Evolutionary conservation across 257 asterid species (phyloP).

Genomic region (Misopates orontium): DNA sequence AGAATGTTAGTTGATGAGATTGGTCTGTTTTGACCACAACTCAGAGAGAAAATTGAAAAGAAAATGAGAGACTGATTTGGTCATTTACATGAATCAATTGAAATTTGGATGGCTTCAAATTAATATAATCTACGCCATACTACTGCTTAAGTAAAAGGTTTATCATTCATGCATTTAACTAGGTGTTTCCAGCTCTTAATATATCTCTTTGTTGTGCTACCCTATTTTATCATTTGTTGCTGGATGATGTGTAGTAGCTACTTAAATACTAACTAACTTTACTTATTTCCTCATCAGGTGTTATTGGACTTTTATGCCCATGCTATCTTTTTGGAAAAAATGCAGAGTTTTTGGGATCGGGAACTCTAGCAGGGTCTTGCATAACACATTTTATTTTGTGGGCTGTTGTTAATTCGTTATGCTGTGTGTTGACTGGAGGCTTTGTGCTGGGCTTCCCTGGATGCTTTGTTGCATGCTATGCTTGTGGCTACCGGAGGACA

Average conservation of each 20-base stretch:
- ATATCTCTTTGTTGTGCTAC: background rate
- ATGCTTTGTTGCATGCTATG: slow-evolving; percentile 86
- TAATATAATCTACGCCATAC: background rate
- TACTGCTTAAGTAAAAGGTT: background rate
- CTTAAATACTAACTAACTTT: slow-evolving; percentile 19
- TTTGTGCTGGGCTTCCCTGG: slow-evolving; percentile 80
- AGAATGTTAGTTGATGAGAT: slow-evolving; percentile 1
- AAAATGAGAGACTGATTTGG: background rate
- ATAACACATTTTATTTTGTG: slow-evolving; percentile 70
- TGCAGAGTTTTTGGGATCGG: slow-evolving; percentile 59
- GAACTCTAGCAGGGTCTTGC: slow-evolving; percentile 66
- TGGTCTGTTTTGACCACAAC: background rate
- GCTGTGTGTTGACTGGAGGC: slow-evolving; percentile 83
- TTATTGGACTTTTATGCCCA: slow-evolving; percentile 75
- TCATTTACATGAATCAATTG: background rate
- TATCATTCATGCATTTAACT: slow-evolving; percentile 9
- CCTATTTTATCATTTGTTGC: slow-evolving; percentile 3
- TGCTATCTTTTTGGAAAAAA: slow-evolving; percentile 87
- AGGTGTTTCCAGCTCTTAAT: slow-evolving; percentile 10
- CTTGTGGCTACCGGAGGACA: slow-evolving; percentile 78
- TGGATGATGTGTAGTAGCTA: slow-evolving; percentile 10
- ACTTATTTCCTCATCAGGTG: slow-evolving; percentile 50
- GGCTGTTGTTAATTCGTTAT: slow-evolving; percentile 66
- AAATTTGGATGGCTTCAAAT: background rate
- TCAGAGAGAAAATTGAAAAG: background rate